phyloP scores from a whole-genome alignment of 495 filamentous ascomycete genomes.

The Diplogelasinospora grovesii region DNA sequence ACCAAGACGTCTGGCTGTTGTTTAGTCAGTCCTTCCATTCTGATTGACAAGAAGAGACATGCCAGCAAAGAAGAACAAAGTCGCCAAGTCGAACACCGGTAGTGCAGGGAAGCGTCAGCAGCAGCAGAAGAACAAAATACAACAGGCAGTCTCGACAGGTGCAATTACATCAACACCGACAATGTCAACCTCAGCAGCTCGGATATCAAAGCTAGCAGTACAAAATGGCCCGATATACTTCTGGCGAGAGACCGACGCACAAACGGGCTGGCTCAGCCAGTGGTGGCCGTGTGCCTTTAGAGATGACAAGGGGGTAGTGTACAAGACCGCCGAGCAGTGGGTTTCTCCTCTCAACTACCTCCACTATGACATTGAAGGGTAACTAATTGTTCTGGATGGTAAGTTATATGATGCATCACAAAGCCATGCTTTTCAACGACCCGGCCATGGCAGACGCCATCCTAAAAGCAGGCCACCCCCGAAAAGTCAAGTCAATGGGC shows the following conservation, averaged over 20 bases:
- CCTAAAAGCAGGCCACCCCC: constrained; percentile 34
- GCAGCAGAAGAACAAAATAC: no score
- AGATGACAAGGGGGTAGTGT: constrained; percentile 21
- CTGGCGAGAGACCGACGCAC: constrained; percentile 21
- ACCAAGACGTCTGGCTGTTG: no score
- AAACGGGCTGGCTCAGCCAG: constrained; percentile 28
- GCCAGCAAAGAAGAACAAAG: no score
- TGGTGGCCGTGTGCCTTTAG: constrained; percentile 28
- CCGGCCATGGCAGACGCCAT: constrained; percentile 31
- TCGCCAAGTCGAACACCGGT: no score
- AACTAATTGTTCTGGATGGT: neutral
- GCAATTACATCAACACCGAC: no score
- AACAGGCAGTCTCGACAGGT: no score
- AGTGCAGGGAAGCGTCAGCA: no score
- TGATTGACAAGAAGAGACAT: no score
- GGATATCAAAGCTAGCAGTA: neutral
- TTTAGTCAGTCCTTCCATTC: no score
- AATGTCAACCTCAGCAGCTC: no score
- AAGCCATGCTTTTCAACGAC: constrained; percentile 50
- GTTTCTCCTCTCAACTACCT: neutral
- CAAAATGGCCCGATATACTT: constrained; percentile 22
- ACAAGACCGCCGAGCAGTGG: constrained; percentile 33
- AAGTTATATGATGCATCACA: constrained; percentile 61
- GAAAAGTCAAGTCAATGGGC: constrained; percentile 48
- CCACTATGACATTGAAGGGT: no score